These are phyloP conservation scores for Garcia nutans DNA, from an alignment of 345 rosid genomes.

Conservation along the genomic window DNA sequence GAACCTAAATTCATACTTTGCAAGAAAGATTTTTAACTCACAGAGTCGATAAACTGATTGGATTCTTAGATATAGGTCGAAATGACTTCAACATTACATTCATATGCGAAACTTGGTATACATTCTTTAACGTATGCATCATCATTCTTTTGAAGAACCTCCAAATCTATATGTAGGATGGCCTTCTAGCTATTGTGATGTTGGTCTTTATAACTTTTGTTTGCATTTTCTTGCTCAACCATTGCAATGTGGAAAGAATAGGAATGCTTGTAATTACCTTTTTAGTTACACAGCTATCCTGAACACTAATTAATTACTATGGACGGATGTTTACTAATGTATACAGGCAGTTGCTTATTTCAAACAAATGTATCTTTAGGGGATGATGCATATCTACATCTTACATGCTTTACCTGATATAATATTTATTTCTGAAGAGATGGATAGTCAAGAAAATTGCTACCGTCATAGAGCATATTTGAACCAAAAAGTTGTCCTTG, in stretches of 20 bases:
- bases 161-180: not conserved
- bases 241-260: not conserved
- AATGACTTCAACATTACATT: not conserved
- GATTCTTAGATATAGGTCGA: not conserved
- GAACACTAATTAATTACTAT: not conserved
- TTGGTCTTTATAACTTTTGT: not conserved
- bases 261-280: not conserved
- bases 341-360: not conserved
- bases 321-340: not conserved
- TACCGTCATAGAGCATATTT: not conserved
- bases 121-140: not conserved
- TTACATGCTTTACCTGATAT: not conserved
- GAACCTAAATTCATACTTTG: not conserved
- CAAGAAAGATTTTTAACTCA: not conserved
- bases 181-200: not conserved
- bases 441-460: conserved; percentile 14
- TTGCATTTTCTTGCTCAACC: not conserved
- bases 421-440: conserved; percentile 1
- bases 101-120: not conserved
- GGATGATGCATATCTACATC: not conserved
- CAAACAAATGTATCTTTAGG: not conserved
- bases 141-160: not conserved
- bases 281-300: not conserved
- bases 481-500: not conserved
- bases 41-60: not conserved